Percentiles rank a stretch among this genome's conserved stretches.
Evolutionary conservation across 768 basidiomycete genomes (phyloP).

Genomic region (Hericium erinaceus): DNA sequence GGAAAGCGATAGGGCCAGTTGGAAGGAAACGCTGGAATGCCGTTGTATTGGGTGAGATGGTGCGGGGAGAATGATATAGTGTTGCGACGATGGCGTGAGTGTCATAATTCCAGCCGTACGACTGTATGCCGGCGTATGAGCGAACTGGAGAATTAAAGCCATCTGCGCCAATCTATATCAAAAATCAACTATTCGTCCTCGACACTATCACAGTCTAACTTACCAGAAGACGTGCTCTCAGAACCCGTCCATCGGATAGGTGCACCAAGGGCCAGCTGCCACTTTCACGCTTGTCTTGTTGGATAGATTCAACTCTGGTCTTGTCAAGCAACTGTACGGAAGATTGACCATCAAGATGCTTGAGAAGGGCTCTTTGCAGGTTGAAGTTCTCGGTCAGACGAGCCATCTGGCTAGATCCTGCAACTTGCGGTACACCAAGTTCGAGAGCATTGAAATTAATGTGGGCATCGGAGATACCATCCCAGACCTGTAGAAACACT

Average conservation of each 20-base stretch:
- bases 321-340: slow-evolving; percentile 61
- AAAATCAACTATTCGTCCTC: background rate
- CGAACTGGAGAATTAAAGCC: slow-evolving; percentile 93
- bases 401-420: slow-evolving; percentile 49
- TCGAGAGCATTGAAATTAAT: slow-evolving; percentile 60
- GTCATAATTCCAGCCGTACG: slow-evolving; percentile 88
- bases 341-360: slow-evolving; percentile 42
- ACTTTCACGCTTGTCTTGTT: slow-evolving; percentile 33
- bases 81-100: slow-evolving; percentile 89
- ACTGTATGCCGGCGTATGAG: slow-evolving; percentile 71
- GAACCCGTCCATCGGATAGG: slow-evolving; percentile 53
- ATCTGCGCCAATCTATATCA: slow-evolving; percentile 81
- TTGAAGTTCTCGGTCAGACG: slow-evolving; percentile 89
- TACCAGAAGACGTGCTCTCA: slow-evolving; percentile 72
- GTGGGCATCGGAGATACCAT: slow-evolving; percentile 75
- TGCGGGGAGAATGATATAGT: slow-evolving; percentile 61
- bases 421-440: slow-evolving; percentile 20
- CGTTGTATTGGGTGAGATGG: slow-evolving; percentile 55
- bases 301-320: slow-evolving; percentile 66
- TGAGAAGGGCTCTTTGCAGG: slow-evolving; percentile 76
- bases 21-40: slow-evolving; percentile 94
- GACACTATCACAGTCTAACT: slow-evolving; percentile 11
- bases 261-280: slow-evolving; percentile 76
- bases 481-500: slow-evolving; percentile 63
- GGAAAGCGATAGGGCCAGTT: slow-evolving; percentile 91